These are phyloP conservation scores for Psophocarpus tetragonolobus DNA, from an alignment of 306 rosid species.

Conservation along the genomic window DNA sequence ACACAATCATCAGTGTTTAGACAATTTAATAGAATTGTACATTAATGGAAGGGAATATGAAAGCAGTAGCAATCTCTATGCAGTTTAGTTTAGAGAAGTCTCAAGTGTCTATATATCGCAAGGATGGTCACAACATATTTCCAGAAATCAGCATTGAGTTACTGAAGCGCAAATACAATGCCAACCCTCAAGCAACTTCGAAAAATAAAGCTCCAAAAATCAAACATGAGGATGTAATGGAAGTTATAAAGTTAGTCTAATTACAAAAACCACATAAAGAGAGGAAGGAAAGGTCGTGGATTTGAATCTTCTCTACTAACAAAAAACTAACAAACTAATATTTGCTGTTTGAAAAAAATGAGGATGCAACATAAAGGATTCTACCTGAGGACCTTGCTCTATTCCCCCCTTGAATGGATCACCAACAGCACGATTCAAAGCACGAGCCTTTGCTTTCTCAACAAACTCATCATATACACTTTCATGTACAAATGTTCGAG, in stretches of 20 bases:
- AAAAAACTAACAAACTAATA: no score
- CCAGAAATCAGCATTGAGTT: not conserved
- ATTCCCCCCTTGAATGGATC: slow-evolving; percentile 83
- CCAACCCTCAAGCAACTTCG: not conserved
- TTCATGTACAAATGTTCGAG: slow-evolving; percentile 93
- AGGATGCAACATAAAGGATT: slow-evolving; percentile 15
- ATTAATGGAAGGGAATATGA: not conserved
- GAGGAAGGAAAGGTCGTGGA: no score
- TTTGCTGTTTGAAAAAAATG: no score
- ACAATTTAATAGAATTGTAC: not conserved
- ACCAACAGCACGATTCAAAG: slow-evolving; percentile 76
- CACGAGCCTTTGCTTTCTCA: slow-evolving; percentile 83
- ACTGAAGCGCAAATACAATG: not conserved
- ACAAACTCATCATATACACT: slow-evolving; percentile 72
- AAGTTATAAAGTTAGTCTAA: no score
- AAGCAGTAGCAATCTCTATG: slow-evolving; percentile 17
- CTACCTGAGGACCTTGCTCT: slow-evolving; percentile 99
- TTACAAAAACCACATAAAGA: no score
- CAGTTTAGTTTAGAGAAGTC: not conserved
- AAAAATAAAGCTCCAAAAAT: slow-evolving; percentile 1
- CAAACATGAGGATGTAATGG: not conserved
- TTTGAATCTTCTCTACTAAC: no score
- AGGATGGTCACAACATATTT: not conserved
- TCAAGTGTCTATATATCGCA: not conserved
- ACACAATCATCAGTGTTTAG: slow-evolving; percentile 16